phyloP scores from a whole-genome alignment of 768 basidiomycete species.

The Boletus sensibilis region DNA sequence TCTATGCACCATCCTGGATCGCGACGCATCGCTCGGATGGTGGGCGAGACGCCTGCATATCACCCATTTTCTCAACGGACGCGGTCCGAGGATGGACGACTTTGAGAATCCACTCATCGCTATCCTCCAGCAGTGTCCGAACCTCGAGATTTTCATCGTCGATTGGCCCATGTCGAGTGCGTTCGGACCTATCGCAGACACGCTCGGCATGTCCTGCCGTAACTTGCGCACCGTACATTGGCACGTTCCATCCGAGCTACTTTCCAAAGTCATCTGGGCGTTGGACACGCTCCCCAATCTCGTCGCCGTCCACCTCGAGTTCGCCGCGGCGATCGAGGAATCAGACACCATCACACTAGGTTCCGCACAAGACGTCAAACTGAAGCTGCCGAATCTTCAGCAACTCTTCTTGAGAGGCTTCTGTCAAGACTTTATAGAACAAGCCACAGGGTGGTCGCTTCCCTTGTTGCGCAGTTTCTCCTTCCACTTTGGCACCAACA shows the following conservation, averaged over 20 bases:
- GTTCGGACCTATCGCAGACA: conserved; percentile 64
- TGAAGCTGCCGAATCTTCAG: conserved; percentile 54
- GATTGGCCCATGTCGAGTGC: conserved; percentile 60
- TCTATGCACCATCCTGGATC: conserved; percentile 52
- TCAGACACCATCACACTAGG: conserved; percentile 56
- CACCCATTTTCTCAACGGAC: conserved; percentile 46
- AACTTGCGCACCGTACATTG: conserved; percentile 62
- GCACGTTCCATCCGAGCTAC: conserved; percentile 51
- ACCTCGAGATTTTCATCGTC: conserved; percentile 70
- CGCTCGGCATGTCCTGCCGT: conserved; percentile 51
- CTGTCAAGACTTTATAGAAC: conserved; percentile 65
- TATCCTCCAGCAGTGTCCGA: conserved; percentile 64
- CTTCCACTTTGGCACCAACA: conserved; percentile 43
- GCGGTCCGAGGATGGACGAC: conserved; percentile 44
- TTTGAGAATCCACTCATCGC: conserved; percentile 55
- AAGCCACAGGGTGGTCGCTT: conserved; percentile 64
- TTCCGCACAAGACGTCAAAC: conserved; percentile 53
- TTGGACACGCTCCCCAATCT: conserved; percentile 60
- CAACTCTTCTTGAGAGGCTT: conserved; percentile 64
- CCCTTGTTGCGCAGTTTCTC: conserved; percentile 59
- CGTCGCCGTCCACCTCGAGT: conserved; percentile 55
- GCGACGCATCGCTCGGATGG: conserved; percentile 58
- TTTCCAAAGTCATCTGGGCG: conserved; percentile 72
- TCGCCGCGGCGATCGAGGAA: conserved; percentile 33
- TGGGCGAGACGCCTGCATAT: conserved; percentile 75